Percentiles rank a stretch among this genome's conserved stretches.
phyloP scores from a whole-genome alignment of 306 rosid species.

The Echinosophora koreensis region DNA sequence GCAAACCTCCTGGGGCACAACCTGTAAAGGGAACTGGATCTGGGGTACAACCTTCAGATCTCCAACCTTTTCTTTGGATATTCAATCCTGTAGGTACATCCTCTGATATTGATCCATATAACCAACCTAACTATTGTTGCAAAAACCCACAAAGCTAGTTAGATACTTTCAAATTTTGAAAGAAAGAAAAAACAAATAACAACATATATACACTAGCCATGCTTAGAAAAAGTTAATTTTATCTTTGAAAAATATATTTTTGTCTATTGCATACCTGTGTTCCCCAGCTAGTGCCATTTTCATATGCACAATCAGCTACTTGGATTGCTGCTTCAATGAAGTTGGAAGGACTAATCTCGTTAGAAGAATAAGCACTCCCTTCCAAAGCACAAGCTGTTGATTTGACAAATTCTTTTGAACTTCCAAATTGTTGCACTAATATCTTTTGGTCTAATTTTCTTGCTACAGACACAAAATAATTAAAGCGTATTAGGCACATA shows the following conservation, averaged over 20 bases:
- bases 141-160: not conserved
- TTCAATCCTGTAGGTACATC: slow-evolving; percentile 66
- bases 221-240: not conserved
- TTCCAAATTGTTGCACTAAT: slow-evolving; percentile 55
- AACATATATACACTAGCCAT: not conserved
- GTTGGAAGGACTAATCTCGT: slow-evolving; percentile 21
- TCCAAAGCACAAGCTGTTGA: slow-evolving; percentile 55
- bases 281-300: slow-evolving; percentile 70
- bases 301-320: slow-evolving; percentile 62
- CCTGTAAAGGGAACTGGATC: slow-evolving; percentile 67
- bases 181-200: not conserved
- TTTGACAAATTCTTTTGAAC: slow-evolving; percentile 56
- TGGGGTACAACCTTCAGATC: slow-evolving; percentile 52
- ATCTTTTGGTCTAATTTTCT: slow-evolving; percentile 48
- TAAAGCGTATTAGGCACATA: not conserved
- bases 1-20: slow-evolving; percentile 63
- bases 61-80: slow-evolving; percentile 75
- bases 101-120: slow-evolving; percentile 68
- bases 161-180: not conserved
- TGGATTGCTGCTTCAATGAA: slow-evolving; percentile 50
- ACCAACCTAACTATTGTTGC: slow-evolving; percentile 41
- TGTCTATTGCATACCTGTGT: slow-evolving; percentile 44
- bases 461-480: slow-evolving; percentile 7
- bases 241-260: not conserved
- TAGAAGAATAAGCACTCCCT: slow-evolving; percentile 34